Conservation (phyloP, 2,329 filamentous ascomycete genomes). For the Penicillium sp. region DNA sequence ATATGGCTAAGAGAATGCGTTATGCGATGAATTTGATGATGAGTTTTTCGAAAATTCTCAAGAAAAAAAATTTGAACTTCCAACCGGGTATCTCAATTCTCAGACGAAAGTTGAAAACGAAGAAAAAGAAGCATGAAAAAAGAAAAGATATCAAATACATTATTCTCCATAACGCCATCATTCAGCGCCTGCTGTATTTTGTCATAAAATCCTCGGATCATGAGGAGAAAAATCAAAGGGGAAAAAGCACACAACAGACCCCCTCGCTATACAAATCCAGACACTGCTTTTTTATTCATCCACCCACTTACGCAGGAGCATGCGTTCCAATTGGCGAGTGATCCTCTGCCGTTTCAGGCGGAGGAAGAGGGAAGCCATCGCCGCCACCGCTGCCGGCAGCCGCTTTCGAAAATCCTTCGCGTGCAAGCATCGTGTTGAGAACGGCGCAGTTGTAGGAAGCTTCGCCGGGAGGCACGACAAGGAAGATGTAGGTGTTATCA, state of each 20-base stretch:
- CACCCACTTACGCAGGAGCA: constrained; percentile 9
- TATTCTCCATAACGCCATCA: constrained; percentile 25
- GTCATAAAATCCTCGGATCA: constrained; percentile 9
- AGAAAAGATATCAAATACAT: constrained; percentile 13
- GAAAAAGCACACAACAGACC: constrained; percentile 3
- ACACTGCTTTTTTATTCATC: constrained; percentile 1
- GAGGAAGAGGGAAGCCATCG: constrained; percentile 44
- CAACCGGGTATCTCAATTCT: constrained; percentile 26
- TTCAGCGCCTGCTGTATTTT: constrained; percentile 24
- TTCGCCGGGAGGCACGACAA: constrained; percentile 86
- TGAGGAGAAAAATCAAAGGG: background rate
- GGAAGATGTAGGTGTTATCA: constrained; percentile 94
- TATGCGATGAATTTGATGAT: too few relatives aligned
- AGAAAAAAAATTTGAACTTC: constrained; percentile 8
- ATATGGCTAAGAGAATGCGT: too few relatives aligned
- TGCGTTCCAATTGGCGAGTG: constrained; percentile 8
- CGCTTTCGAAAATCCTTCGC: constrained; percentile 72
- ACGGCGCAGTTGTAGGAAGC: constrained; percentile 87
- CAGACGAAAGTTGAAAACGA: constrained; percentile 6
- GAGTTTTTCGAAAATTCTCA: background rate
- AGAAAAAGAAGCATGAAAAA: background rate
- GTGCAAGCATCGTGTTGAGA: constrained; percentile 83
- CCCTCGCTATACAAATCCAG: constrained; percentile 20
- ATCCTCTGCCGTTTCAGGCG: constrained; percentile 31
- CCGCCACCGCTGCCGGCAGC: constrained; percentile 48